A percentile compares a stretch with the other conserved stretches of the same genome.
Evolutionary conservation across 768 basidiomycete species (phyloP).

Genomic region (Termitomyces titanicus): DNA sequence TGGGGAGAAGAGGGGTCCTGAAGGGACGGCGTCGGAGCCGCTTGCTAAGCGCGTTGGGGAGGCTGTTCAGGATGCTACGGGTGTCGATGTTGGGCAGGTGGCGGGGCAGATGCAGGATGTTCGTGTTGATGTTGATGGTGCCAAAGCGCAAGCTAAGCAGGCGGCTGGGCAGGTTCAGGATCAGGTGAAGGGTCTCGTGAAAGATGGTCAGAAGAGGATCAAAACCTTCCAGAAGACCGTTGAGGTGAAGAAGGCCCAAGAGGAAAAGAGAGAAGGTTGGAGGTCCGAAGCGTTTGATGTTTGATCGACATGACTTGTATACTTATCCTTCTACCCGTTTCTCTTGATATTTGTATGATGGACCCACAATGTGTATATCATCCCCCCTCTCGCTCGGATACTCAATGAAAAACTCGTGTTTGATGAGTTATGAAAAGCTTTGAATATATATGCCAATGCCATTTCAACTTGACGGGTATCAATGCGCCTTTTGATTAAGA

Average conservation of each 20-base stretch:
- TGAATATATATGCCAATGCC: too few relatives aligned
- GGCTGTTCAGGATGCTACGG: conserved; percentile 25
- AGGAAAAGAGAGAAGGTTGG: conserved; percentile 41
- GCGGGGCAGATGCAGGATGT: conserved; percentile 14
- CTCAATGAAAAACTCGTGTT: too few relatives aligned
- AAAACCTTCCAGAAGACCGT: conserved; percentile 43
- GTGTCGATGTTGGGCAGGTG: conserved; percentile 20
- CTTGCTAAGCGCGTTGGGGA: conserved; percentile 33
- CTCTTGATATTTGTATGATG: too few relatives aligned
- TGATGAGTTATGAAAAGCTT: too few relatives aligned
- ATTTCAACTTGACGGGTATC: too few relatives aligned
- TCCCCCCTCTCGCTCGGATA: too few relatives aligned
- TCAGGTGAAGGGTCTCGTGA: conserved; percentile 27
- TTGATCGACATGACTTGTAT: too few relatives aligned
- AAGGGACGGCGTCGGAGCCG: conserved; percentile 48
- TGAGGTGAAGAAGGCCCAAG: conserved; percentile 33
- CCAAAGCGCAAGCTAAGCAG: conserved; percentile 8
- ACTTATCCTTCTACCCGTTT: too few relatives aligned
- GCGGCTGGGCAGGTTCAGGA: conserved; percentile 25
- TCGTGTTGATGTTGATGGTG: conserved; percentile 23
- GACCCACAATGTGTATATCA: too few relatives aligned
- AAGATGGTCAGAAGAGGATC: conserved; percentile 28
- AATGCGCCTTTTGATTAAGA: too few relatives aligned
- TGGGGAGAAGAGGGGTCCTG: conserved; percentile 65
- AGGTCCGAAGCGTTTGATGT: conserved; percentile 44